phyloP scores from a whole-genome alignment of 768 basidiomycete genomes.

The Pleurotus salmoneostramineus region DNA sequence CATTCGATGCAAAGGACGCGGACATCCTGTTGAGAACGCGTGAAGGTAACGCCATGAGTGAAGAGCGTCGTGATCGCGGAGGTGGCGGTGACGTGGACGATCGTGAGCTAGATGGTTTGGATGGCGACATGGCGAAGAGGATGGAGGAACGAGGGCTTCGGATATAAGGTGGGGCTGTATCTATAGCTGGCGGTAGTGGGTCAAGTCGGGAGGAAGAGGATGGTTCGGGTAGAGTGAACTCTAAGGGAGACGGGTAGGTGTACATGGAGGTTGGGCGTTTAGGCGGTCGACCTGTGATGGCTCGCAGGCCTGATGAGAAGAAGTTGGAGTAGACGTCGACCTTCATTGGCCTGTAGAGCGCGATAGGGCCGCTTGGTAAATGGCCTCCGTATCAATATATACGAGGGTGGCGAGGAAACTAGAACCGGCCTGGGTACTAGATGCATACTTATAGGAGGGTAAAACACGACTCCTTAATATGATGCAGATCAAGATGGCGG shows the following conservation, averaged over 20 bases:
- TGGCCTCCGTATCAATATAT: background rate
- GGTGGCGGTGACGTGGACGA: background rate
- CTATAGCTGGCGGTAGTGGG: background rate
- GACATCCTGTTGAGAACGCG: conserved; percentile 5
- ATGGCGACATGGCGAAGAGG: conserved; percentile 1
- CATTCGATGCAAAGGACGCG: background rate
- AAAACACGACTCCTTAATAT: background rate
- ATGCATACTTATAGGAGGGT: conserved; percentile 1
- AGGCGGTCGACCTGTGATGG: background rate
- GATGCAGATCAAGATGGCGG: conserved; percentile 7
- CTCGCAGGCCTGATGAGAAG: conserved; percentile 5
- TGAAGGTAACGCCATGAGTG: background rate
- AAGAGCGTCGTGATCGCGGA: conserved; percentile 2
- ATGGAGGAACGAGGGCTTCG: background rate
- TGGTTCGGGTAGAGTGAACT: background rate
- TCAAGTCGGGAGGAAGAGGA: background rate
- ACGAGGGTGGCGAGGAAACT: background rate
- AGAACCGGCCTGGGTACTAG: background rate
- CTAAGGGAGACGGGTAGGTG: background rate
- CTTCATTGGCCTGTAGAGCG: background rate
- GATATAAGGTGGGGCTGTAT: conserved; percentile 6
- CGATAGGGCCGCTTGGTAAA: background rate
- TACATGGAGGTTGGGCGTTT: conserved; percentile 6
- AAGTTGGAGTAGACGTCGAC: conserved; percentile 5
- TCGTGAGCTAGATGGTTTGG: background rate